These are phyloP conservation scores for Leccinum imitatum DNA, from an alignment of 768 basidiomycete species.

Conservation along the genomic window DNA sequence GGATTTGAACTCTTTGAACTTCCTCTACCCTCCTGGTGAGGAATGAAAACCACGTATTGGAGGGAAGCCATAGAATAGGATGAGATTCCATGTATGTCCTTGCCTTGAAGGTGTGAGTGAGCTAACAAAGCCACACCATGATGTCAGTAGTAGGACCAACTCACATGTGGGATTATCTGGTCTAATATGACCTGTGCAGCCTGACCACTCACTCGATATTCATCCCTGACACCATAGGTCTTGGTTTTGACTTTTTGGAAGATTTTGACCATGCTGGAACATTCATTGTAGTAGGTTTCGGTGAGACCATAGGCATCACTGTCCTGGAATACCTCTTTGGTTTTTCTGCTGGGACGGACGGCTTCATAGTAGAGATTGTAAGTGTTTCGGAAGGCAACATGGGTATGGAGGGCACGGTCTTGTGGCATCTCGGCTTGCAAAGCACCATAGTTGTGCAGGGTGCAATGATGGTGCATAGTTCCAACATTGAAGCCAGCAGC, in stretches of 20 bases:
- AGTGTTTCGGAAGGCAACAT: slow-evolving; percentile 14
- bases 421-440: slow-evolving; percentile 19
- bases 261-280: background rate
- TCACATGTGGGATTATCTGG: slow-evolving; percentile 1
- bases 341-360: slow-evolving; percentile 3
- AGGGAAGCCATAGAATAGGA: slow-evolving; percentile 7
- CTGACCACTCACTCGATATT: slow-evolving; percentile 8
- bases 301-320: slow-evolving; percentile 13
- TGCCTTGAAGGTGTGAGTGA: background rate
- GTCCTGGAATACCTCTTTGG: background rate
- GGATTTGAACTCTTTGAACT: slow-evolving; percentile 4
- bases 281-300: background rate
- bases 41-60: slow-evolving; percentile 4
- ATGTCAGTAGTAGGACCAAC: background rate
- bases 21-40: background rate
- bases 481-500: background rate
- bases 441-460: background rate
- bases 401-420: slow-evolving; percentile 2
- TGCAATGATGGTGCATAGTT: background rate
- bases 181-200: slow-evolving; percentile 1
- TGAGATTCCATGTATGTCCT: background rate
- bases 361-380: slow-evolving; percentile 22
- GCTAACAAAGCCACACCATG: no score
- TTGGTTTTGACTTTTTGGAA: background rate
- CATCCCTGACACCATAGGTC: slow-evolving; percentile 3